Conservation (phyloP, 2,329 filamentous ascomycete genomes). For the Tolypocladium nubicola region DNA sequence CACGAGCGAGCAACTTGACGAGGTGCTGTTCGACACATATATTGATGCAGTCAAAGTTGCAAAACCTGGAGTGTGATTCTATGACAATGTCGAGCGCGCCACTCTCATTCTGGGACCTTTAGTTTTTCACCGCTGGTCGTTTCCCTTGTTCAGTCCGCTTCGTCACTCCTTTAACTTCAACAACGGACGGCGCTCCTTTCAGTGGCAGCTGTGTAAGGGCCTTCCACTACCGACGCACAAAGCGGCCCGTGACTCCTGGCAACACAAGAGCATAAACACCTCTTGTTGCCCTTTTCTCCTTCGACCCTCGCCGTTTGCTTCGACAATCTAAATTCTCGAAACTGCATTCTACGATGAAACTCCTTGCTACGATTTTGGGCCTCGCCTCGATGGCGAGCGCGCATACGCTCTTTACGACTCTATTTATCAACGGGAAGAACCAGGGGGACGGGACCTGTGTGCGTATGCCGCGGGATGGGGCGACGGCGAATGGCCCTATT, state of each 20-base stretch:
- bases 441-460: slow-evolving; percentile 65
- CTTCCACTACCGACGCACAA: neutral
- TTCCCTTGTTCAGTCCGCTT: neutral
- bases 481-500: slow-evolving; percentile 46
- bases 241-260: neutral
- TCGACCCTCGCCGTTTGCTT: too few relatives aligned
- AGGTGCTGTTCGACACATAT: too few relatives aligned
- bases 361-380: slow-evolving; percentile 18
- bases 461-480: slow-evolving; percentile 48
- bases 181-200: neutral
- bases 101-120: too few relatives aligned
- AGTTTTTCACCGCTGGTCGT: neutral
- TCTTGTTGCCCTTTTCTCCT: neutral
- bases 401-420: slow-evolving; percentile 54
- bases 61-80: too few relatives aligned
- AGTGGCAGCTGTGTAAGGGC: neutral
- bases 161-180: neutral
- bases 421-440: slow-evolving; percentile 49
- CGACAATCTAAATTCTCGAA: slow-evolving; percentile 7
- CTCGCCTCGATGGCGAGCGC: slow-evolving; percentile 31
- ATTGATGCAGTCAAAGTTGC: neutral
- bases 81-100: too few relatives aligned
- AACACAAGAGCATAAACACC: neutral
- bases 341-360: slow-evolving; percentile 20
- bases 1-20: neutral